Evolutionary conservation across 495 filamentous ascomycete species (phyloP).

Genomic region (Lasiosphaeria miniovina): DNA sequence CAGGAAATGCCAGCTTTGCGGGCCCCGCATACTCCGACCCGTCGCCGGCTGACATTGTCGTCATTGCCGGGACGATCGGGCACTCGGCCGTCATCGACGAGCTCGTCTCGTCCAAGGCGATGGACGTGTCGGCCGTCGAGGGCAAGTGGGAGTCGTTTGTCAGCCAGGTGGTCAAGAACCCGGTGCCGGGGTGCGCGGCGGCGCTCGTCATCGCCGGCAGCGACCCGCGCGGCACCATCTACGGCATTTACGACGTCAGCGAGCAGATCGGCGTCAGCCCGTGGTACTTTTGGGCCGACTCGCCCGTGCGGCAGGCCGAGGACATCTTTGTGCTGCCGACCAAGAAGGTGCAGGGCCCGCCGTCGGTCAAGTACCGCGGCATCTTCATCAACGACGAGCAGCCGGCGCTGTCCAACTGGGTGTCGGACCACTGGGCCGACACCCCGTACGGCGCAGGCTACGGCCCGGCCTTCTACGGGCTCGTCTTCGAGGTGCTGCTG

Average conservation of each 20-base stretch:
- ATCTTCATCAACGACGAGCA: slow-evolving; percentile 81
- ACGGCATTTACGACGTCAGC: slow-evolving; percentile 69
- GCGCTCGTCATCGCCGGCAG: slow-evolving; percentile 69
- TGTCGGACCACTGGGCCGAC: slow-evolving; percentile 44
- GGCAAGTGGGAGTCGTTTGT: slow-evolving; percentile 71
- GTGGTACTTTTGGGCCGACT: slow-evolving; percentile 76
- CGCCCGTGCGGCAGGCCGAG: slow-evolving; percentile 50
- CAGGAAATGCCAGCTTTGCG: slow-evolving; percentile 39
- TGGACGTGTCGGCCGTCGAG: slow-evolving; percentile 52
- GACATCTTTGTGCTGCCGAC: slow-evolving; percentile 54
- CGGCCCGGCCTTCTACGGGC: slow-evolving; percentile 61
- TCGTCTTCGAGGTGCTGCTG: slow-evolving; percentile 70
- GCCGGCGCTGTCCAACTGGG: slow-evolving; percentile 68
- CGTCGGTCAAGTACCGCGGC: slow-evolving; percentile 70
- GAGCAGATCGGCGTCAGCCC: slow-evolving; percentile 76
- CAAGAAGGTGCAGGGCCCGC: slow-evolving; percentile 56
- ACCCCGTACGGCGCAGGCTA: slow-evolving; percentile 57
- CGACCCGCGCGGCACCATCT: slow-evolving; percentile 69
- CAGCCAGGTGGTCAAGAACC: slow-evolving; percentile 56
- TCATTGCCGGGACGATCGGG: slow-evolving; percentile 68
- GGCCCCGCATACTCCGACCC: slow-evolving; percentile 46
- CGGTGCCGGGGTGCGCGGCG: slow-evolving; percentile 52
- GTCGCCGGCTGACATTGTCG: slow-evolving; percentile 48
- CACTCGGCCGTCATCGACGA: slow-evolving; percentile 58
- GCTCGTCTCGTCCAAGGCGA: slow-evolving; percentile 50